Evolutionary conservation across 2,329 filamentous ascomycete species (phyloP), one percentile per base, ranked within the genome.

Genomic region (Metarhizium anisopliae): DNA sequence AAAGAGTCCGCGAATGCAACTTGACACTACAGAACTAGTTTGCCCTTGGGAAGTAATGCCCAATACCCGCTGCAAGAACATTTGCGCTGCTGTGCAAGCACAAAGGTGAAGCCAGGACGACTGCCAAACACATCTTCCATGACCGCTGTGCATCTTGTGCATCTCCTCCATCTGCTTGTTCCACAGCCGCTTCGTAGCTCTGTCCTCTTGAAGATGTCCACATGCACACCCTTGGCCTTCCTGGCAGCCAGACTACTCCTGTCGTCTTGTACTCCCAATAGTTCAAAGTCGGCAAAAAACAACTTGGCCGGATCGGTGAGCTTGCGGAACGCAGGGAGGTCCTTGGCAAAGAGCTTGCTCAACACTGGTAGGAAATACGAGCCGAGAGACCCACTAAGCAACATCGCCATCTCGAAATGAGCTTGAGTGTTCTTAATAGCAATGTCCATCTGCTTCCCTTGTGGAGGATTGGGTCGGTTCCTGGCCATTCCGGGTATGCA

Each of bases 271-370:
- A 90, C 74, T 5, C 87, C 86, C 11, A 94, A 75, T 66, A 89
- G 80, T 51, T 77, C 77, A 55, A 85, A 89, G 66, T 94, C 83
- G 51, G 82, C 81, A 69, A 90, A 87, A 71, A 88, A 89, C 51
- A 95, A 76, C 58, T 79, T 79, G 10, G 85, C 80, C 32, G 83
- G 78, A 60, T 94, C 83, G 11, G 85, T 77, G 55, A 80, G 76
- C 5, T 74, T 74, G 45, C 80, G 77, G 54, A 92, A 78, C 20
- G 76, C 74, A 0, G 74, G 75, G 32, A 90, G 70, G 50, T 84
- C 80, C 32, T 75, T 73, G 36, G 77, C 76, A 57, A 93, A 84
- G 57, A 86, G 78, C 55, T 81, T 82, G 59, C 84, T 80, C n/a
- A 90, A 77, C 40, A 88, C 81, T 16, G 74, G 66, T 30, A 77